These are phyloP conservation scores for Ammopiptanthus mongolicus DNA, from an alignment of 306 rosid genomes.

Conservation along the genomic window DNA sequence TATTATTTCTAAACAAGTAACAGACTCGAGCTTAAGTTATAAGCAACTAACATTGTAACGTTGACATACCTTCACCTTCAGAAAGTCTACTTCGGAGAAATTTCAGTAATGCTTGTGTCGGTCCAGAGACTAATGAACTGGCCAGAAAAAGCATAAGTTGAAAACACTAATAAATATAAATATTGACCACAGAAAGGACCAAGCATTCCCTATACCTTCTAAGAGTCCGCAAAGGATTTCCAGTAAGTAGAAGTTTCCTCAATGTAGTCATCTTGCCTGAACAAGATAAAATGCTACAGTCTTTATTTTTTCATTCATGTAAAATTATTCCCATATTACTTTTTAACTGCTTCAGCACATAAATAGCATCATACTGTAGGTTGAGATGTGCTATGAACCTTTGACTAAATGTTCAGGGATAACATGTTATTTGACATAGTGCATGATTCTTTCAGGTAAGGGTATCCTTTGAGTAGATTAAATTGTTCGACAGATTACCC, in stretches of 20 bases:
- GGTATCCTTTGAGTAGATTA: background rate
- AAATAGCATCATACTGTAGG: slow-evolving; percentile 4
- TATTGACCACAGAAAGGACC: slow-evolving; percentile 1
- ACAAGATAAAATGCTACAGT: slow-evolving; percentile 17
- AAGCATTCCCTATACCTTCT: slow-evolving; percentile 56
- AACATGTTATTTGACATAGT: background rate
- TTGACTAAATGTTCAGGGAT: background rate
- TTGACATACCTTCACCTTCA: slow-evolving; percentile 62
- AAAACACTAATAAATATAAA: slow-evolving; percentile 15
- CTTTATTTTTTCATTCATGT: slow-evolving; percentile 12
- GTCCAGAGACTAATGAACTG: slow-evolving; percentile 93
- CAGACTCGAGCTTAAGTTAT: background rate
- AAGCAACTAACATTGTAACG: background rate
- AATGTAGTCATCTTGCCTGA: slow-evolving; percentile 89
- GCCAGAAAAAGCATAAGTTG: slow-evolving; percentile 17
- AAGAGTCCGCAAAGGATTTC: slow-evolving; percentile 83
- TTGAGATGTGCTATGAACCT: slow-evolving; percentile 3
- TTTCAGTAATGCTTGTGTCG: slow-evolving; percentile 67
- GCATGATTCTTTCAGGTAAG: background rate
- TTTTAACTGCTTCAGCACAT: background rate
- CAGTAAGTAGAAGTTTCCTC: slow-evolving; percentile 79
- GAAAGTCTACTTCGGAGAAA: slow-evolving; percentile 84
- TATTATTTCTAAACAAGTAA: slow-evolving; percentile 8
- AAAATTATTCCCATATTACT: background rate
- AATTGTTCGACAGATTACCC: background rate